Evolutionary conservation across 176 grass and related monocot genomes (phyloP).

Genomic region (Oropetium thomaeum): DNA sequence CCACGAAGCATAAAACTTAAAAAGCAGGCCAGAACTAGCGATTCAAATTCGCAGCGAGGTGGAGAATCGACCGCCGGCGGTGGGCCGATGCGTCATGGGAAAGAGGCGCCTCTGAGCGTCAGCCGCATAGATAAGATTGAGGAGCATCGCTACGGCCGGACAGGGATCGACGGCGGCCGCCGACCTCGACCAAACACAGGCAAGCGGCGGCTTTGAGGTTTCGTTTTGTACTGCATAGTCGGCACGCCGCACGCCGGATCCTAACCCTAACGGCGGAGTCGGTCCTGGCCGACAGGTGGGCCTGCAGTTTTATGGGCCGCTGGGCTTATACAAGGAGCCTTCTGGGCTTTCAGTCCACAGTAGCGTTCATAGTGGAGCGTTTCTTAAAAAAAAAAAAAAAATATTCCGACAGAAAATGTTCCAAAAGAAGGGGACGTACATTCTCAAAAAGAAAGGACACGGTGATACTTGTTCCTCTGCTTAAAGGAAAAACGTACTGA

Average conservation of each 20-base stretch:
- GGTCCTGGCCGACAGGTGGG: background rate
- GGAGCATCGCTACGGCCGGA: no score
- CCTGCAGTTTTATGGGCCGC: background rate
- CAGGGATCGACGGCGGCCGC: background rate
- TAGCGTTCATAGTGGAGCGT: no score
- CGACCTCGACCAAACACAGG: no score
- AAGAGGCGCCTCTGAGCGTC: background rate
- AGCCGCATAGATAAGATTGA: background rate
- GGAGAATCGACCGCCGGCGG: background rate
- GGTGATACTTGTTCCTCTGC: no score
- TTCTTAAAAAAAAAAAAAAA: no score
- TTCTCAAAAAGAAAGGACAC: no score
- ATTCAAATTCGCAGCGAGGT: background rate
- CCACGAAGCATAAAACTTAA: background rate
- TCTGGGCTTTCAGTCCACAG: background rate
- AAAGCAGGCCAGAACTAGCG: background rate
- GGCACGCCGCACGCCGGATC: no score
- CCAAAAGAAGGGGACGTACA: no score
- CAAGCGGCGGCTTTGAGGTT: background rate
- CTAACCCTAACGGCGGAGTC: slow-evolving; percentile 17
- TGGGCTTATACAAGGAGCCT: background rate
- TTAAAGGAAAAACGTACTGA: no score
- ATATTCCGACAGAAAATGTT: no score
- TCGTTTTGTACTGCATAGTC: background rate
- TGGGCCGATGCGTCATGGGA: background rate